These are phyloP conservation scores for Aspergillus haitiensis DNA, from an alignment of 495 filamentous ascomycete species.

Conservation along the genomic window DNA sequence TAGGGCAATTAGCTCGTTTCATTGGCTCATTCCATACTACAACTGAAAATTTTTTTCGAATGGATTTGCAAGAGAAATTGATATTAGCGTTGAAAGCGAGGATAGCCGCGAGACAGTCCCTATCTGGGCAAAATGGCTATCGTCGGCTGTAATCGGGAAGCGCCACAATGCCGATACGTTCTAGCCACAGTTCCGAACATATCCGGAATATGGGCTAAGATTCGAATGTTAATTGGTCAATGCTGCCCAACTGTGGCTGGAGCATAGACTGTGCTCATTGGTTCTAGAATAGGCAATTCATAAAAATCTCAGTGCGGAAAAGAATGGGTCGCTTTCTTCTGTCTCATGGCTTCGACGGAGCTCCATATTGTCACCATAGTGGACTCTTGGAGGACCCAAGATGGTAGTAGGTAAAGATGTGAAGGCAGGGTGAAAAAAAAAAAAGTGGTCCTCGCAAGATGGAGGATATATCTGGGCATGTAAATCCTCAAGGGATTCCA, in stretches of 20 bases:
- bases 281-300: conserved; percentile 7
- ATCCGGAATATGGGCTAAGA: not conserved
- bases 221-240: not conserved
- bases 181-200: conserved; percentile 8
- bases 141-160: not conserved
- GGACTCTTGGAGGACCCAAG: not conserved
- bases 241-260: conserved; percentile 9
- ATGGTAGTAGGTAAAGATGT: not conserved
- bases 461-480: not conserved
- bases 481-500: not conserved
- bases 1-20: no score
- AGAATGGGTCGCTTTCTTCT: conserved; percentile 3
- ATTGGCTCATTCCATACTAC: no score
- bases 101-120: conserved; percentile 4
- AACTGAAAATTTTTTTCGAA: no score
- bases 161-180: conserved; percentile 7
- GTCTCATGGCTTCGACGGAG: not conserved
- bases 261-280: not conserved
- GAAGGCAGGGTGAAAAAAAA: conserved; percentile 1
- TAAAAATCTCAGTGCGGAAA: conserved; percentile 14
- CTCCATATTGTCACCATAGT: conserved; percentile 5
- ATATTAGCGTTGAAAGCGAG: not conserved
- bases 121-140: not conserved
- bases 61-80: no score
- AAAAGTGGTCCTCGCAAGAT: conserved; percentile 4